A percentile compares a stretch with the other conserved stretches of the same genome.
These are phyloP conservation scores for Actinidia polygama DNA, from an alignment of 179 eudicot genomes.

Conservation along the genomic window DNA sequence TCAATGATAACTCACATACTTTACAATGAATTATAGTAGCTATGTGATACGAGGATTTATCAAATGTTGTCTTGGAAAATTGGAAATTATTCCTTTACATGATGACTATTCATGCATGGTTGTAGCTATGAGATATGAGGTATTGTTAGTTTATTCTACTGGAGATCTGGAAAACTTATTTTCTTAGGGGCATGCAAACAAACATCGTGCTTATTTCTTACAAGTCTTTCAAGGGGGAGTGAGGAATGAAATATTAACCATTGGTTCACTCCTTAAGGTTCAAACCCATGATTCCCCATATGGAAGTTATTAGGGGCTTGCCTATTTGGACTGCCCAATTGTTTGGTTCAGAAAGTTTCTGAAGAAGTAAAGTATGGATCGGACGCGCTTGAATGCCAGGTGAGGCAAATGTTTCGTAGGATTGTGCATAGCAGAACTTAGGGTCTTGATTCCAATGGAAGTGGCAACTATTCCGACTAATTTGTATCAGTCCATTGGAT, in stretches of 20 bases:
- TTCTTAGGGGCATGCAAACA: neutral
- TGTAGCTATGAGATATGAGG: neutral
- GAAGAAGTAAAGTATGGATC: constrained; percentile 58
- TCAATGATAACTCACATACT: neutral
- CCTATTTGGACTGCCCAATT: too few species aligned
- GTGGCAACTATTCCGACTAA: constrained; percentile 38
- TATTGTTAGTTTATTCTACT: neutral
- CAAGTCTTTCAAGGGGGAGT: neutral
- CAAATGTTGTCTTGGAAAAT: neutral
- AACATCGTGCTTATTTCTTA: neutral
- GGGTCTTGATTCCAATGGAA: constrained; percentile 60
- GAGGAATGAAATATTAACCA: too few species aligned
- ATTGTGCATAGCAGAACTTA: constrained; percentile 65
- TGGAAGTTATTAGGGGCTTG: too few species aligned
- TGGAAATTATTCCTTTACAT: neutral
- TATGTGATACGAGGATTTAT: constrained; percentile 19
- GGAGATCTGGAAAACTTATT: neutral
- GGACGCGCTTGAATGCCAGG: constrained; percentile 71
- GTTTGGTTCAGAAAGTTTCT: constrained; percentile 46
- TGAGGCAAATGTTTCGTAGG: constrained; percentile 70
- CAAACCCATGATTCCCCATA: too few species aligned
- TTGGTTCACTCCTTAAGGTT: too few species aligned
- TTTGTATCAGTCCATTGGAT: constrained; percentile 16
- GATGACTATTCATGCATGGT: neutral
- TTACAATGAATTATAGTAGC: constrained; percentile 2